Conservation (phyloP, 345 rosid species). For the Lagerstroemia speciosa region DNA sequence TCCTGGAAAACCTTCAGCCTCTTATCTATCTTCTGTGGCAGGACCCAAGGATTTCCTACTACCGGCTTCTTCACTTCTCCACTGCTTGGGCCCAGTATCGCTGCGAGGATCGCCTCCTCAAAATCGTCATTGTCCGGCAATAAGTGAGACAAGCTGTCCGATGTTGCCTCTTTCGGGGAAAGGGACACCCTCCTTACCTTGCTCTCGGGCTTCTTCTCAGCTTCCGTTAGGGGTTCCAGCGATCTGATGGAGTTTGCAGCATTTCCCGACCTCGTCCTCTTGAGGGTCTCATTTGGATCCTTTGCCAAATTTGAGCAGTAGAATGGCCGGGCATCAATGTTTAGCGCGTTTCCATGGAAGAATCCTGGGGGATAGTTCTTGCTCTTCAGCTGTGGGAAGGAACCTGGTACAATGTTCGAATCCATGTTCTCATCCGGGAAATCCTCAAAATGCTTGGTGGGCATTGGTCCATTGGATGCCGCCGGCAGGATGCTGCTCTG, state of each 20-base stretch:
- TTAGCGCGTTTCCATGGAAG: constrained; percentile 22
- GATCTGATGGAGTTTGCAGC: constrained; percentile 24
- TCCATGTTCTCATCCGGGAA: constrained; percentile 40
- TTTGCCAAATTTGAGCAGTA: constrained; percentile 36
- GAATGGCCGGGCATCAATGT: constrained; percentile 65
- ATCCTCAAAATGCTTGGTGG: constrained; percentile 13
- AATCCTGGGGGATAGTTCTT: constrained; percentile 20
- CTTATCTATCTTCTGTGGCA: constrained; percentile 39
- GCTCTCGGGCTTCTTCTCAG: constrained; percentile 46
- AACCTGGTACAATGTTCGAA: constrained; percentile 19
- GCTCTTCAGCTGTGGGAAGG: constrained; percentile 18
- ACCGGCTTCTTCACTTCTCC: constrained; percentile 17
- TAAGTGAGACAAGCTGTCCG: constrained; percentile 24
- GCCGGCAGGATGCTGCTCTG: constrained; percentile 5
- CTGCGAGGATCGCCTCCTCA: constrained; percentile 77
- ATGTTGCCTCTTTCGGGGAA: constrained; percentile 38
- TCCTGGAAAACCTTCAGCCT: constrained; percentile 84
- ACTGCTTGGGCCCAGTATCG: constrained; percentile 48
- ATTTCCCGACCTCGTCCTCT: constrained; percentile 78
- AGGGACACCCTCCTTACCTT: constrained; percentile 52
- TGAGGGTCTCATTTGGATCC: constrained; percentile 55
- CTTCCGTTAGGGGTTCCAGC: constrained; percentile 19
- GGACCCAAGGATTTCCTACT: constrained; percentile 11
- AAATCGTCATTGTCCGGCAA: constrained; percentile 71
- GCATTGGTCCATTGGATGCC: not conserved